Conservation (phyloP, 805 yeast genomes). For the Candida arabinofermentans region DNA sequence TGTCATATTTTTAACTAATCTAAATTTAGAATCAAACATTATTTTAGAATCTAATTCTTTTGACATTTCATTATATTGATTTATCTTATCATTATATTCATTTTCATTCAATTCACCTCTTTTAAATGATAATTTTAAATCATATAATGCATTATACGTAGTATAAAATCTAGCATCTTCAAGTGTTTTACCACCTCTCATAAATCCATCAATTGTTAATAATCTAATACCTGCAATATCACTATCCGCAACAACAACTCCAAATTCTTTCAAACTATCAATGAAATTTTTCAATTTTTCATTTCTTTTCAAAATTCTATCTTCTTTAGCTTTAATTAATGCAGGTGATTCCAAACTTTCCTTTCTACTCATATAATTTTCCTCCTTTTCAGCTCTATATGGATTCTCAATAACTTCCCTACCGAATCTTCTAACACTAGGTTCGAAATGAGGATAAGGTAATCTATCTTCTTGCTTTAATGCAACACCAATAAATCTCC, state of each 20-base stretch:
- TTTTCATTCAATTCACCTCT: slow-evolving; percentile 33
- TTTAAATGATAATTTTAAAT: slow-evolving; percentile 37
- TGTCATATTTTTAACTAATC: slow-evolving; percentile 37
- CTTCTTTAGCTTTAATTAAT: slow-evolving; percentile 36
- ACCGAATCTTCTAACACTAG: slow-evolving; percentile 83
- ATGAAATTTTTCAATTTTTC: slow-evolving; percentile 28
- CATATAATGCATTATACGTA: slow-evolving; percentile 46
- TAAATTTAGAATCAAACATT: slow-evolving; percentile 42
- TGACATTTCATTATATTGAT: slow-evolving; percentile 36
- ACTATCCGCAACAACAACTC: slow-evolving; percentile 24
- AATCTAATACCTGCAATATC: slow-evolving; percentile 50
- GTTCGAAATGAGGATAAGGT: slow-evolving; percentile 91
- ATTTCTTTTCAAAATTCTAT: slow-evolving; percentile 39
- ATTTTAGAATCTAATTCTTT: slow-evolving; percentile 39
- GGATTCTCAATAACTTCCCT: slow-evolving; percentile 48
- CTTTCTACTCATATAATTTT: slow-evolving; percentile 60
- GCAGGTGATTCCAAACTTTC: slow-evolving; percentile 54
- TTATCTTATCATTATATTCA: slow-evolving; percentile 21
- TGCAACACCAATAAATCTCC: slow-evolving; percentile 88
- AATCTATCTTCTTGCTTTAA: slow-evolving; percentile 56
- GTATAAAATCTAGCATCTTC: slow-evolving; percentile 59
- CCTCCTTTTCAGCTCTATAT: slow-evolving; percentile 53
- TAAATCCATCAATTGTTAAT: slow-evolving; percentile 45
- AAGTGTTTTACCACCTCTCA: slow-evolving; percentile 54
- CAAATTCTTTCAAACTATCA: slow-evolving; percentile 27